These are phyloP conservation scores for Paramecium biaurelia DNA, from an alignment of 73 alveolate species.

Conservation along the genomic window DNA sequence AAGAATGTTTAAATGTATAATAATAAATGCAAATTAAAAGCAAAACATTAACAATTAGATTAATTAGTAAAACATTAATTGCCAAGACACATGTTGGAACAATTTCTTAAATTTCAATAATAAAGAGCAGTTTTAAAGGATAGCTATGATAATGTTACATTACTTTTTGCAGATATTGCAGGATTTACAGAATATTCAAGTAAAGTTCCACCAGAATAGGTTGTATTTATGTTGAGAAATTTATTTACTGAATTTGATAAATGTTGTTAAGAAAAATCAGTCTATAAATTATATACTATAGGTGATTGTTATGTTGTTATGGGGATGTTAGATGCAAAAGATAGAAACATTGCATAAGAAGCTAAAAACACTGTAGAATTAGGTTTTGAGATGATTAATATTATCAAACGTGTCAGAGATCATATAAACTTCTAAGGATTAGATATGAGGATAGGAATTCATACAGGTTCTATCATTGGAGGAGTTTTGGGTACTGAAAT, in stretches of 20 bases:
- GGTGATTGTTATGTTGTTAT: slow-evolving; percentile 60
- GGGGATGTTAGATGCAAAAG: slow-evolving; percentile 48
- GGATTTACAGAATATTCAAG: slow-evolving; percentile 57
- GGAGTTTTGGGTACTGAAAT: slow-evolving; percentile 61
- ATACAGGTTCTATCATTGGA: slow-evolving; percentile 49
- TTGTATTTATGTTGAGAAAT: slow-evolving; percentile 56
- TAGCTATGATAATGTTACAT: slow-evolving; percentile 39
- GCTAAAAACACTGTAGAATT: slow-evolving; percentile 45
- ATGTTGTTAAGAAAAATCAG: slow-evolving; percentile 32
- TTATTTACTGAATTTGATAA: slow-evolving; percentile 48
- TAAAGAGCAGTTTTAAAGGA: slow-evolving; percentile 57
- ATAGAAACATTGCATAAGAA: slow-evolving; percentile 47
- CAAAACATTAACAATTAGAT: slow-evolving; percentile 9
- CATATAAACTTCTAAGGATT: slow-evolving; percentile 46
- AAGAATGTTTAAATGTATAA: neutral
- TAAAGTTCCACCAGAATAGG: slow-evolving; percentile 37
- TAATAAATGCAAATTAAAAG: neutral
- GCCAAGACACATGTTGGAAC: neutral
- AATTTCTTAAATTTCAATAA: neutral
- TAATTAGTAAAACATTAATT: neutral
- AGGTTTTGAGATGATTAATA: slow-evolving; percentile 51
- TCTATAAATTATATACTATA: slow-evolving; percentile 41
- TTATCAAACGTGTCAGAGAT: slow-evolving; percentile 24
- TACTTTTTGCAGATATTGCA: slow-evolving; percentile 50
- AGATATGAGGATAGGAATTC: slow-evolving; percentile 63